These are phyloP conservation scores for Vishniacozyma victoriae DNA, from an alignment of 768 basidiomycete species.

Conservation along the genomic window DNA sequence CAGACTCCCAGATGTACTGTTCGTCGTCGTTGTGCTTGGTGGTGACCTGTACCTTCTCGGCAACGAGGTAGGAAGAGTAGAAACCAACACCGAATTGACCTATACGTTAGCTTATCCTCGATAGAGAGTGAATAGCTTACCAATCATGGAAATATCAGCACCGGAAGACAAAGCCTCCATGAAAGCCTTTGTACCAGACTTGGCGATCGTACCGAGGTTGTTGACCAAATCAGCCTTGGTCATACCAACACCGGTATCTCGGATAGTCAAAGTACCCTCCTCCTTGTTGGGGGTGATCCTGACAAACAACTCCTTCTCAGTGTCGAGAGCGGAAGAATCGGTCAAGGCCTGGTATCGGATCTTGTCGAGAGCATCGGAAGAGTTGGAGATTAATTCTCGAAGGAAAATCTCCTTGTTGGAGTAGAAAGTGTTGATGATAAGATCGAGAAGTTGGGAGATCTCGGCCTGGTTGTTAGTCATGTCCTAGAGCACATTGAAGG, in stretches of 20 bases:
- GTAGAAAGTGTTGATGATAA: constrained; percentile 99
- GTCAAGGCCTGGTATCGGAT: constrained; percentile 95
- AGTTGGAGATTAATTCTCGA: constrained; percentile 89
- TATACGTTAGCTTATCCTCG: not conserved
- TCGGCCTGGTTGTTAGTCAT: constrained; percentile 65
- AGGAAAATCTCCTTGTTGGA: constrained; percentile 99
- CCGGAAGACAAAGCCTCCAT: constrained; percentile 84
- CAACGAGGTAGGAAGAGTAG: constrained; percentile 99
- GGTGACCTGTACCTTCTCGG: constrained; percentile 95
- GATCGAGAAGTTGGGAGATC: constrained; percentile 95
- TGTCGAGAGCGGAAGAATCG: constrained; percentile 80
- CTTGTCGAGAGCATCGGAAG: constrained; percentile 98
- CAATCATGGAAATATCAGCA: constrained; percentile 72
- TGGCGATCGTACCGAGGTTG: constrained; percentile 65
- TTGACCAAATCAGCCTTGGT: constrained; percentile 99
- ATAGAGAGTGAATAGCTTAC: constrained; percentile 51
- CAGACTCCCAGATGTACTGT: constrained; percentile 99
- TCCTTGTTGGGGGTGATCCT: constrained; percentile 94
- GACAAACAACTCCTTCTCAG: constrained; percentile 87
- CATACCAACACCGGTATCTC: constrained; percentile 98
- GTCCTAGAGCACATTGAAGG: not conserved
- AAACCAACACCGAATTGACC: constrained; percentile 96
- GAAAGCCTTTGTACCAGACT: constrained; percentile 71
- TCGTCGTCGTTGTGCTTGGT: constrained; percentile 99
- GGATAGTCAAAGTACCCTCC: constrained; percentile 80